Conservation (phyloP, 176 grass and related monocot genomes). For the Phoenix dactylifera region DNA sequence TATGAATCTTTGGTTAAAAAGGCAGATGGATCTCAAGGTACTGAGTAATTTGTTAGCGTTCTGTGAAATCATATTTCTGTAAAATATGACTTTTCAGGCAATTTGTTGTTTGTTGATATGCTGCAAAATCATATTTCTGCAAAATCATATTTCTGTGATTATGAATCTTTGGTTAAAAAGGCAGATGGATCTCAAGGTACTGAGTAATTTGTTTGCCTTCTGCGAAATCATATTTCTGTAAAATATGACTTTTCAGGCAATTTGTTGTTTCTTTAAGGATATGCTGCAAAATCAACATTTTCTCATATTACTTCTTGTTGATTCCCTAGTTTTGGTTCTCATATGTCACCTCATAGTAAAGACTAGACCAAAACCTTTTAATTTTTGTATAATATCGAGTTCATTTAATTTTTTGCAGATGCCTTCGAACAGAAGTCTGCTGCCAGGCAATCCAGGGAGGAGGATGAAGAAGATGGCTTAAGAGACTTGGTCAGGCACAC, state of each 20-base stretch:
- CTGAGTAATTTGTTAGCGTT: background rate
- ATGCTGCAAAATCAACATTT: no score
- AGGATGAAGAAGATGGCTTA: constrained; percentile 78
- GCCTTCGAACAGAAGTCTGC: constrained; percentile 63
- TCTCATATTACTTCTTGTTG: background rate
- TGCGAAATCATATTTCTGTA: background rate
- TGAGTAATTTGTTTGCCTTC: background rate
- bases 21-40: constrained; percentile 83
- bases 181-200: constrained; percentile 79
- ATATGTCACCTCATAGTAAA: no score
- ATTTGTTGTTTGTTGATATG: no score
- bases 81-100: no score
- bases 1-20: constrained; percentile 74
- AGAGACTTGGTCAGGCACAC: constrained; percentile 88
- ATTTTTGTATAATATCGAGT: no score
- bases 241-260: no score
- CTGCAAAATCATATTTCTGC: no score
- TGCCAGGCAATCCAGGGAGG: constrained; percentile 44
- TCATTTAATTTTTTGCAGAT: constrained; percentile 28
- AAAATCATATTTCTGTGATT: no score
- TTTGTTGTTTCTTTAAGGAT: no score
- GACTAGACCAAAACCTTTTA: no score
- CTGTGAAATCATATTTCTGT: background rate
- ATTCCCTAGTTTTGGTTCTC: background rate
- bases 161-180: constrained; percentile 69